Base-by-base conservation (phyloP, 2,329 filamentous ascomycete species). In the Colletotrichum falcatum region DNA sequence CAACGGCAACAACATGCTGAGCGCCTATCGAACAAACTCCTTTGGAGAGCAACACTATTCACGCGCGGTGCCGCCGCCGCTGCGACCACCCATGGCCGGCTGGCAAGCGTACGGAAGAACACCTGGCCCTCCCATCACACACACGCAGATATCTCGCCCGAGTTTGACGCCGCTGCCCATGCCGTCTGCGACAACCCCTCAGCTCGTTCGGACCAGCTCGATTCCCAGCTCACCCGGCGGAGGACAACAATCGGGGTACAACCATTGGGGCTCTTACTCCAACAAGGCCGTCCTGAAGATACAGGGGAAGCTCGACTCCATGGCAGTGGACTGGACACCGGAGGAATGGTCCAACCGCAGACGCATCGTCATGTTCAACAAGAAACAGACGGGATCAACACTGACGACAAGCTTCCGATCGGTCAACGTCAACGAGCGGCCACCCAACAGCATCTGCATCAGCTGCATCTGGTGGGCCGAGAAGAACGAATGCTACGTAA, bases 391-490 rank as follows among this genome's bases (percentile, higher is more conserved):
- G 42, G 94, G 94, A 35, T 95, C 92, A 78, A 94, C 92, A 5
- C 91, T 98, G 66, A 91, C 90, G 42, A 90, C 94, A 18, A 91
- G 87, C 18, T 98, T 98, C 83, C 89, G 91, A 60, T 86, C 94
- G 0, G 91, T 98, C 56, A 87, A 92, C 20, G 89, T 90, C 18
- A 93, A 94, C 76, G 93, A 97, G 72, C 90, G 94, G 28, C 89
- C 91, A 1, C 89, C 91, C 3, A 93, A 95, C 82, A 94, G 92
- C 81, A 95, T 97, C 71, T 97, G 94, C 82, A 94, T 99, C 79
- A 98, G 95, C 81, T 99, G 96, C 84, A 99, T 99, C 77, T 95
- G 91, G 86, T 99, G 96, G 96, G 92, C 92, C 69, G 94, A 97
- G 81, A 97, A 94, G 82, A 85, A 90, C 58, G 93, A 97, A 76